Evolutionary conservation across 345 rosid species (phyloP).

Genomic region (Schrenkiella parvula): DNA sequence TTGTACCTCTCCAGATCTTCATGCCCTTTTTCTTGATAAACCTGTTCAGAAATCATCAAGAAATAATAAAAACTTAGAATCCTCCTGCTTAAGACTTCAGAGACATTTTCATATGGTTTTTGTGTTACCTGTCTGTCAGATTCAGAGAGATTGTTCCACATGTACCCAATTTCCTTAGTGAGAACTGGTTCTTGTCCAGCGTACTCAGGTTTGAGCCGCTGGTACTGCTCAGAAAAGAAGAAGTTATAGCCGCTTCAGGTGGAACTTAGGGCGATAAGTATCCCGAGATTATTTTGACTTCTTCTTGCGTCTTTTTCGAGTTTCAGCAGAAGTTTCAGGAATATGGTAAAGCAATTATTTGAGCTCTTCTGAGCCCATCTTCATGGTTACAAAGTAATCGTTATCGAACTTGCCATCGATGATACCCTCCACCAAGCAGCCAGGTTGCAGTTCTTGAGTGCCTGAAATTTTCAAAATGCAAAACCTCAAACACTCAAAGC

Average conservation of each 20-base stretch:
- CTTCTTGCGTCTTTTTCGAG: conserved; percentile 8
- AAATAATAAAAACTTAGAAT: background rate
- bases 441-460: conserved; percentile 34
- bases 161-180: background rate
- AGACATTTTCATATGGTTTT: background rate
- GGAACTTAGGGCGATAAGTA: conserved; percentile 11
- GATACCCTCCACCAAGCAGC: conserved; percentile 47
- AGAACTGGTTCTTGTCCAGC: background rate
- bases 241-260: background rate
- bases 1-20: background rate
- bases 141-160: conserved; percentile 4
- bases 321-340: conserved; percentile 30
- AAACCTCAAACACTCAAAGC: background rate
- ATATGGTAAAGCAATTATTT: conserved; percentile 62
- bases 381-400: conserved; percentile 60
- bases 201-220: background rate
- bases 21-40: background rate
- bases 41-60: background rate
- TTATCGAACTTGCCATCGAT: conserved; percentile 69
- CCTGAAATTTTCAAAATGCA: conserved; percentile 5
- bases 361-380: conserved; percentile 48
- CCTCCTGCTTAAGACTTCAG: background rate
- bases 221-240: background rate
- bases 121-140: background rate
- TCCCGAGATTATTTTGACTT: background rate